Percentiles rank a stretch among this genome's conserved stretches.
These are phyloP conservation scores for Raffaelea albimanens DNA, from an alignment of 2,329 filamentous ascomycete species.

Conservation along the genomic window DNA sequence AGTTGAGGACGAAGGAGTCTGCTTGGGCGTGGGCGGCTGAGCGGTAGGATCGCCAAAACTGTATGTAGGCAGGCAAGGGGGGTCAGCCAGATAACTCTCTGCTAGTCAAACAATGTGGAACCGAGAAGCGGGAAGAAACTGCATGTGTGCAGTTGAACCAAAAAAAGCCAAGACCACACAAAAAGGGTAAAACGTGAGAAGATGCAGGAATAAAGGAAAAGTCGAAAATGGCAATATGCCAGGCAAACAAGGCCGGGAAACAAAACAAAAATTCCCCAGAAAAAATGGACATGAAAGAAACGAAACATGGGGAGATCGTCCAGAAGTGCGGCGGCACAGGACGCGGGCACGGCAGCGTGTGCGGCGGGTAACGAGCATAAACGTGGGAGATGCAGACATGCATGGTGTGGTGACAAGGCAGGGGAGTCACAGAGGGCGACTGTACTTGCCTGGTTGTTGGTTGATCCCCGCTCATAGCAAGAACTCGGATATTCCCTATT, in stretches of 20 bases:
- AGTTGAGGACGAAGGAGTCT: conserved; percentile 42
- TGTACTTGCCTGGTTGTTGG: conserved; percentile 37
- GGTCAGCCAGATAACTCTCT: conserved; percentile 5
- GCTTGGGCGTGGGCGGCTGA: conserved; percentile 49
- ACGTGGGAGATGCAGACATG: neutral
- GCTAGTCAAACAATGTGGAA: conserved; percentile 11
- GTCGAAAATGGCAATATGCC: neutral
- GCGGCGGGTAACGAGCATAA: conserved; percentile 4
- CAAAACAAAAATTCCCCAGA: neutral
- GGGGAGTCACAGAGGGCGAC: conserved; percentile 2
- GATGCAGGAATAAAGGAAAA: neutral
- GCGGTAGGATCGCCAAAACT: conserved; percentile 57
- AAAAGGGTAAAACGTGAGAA: neutral
- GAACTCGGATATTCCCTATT: conserved; percentile 11
- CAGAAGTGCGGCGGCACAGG: conserved; percentile 5
- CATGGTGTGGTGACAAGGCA: conserved; percentile 1
- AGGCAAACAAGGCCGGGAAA: neutral
- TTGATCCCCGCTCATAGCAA: conserved; percentile 58
- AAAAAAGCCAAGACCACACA: no score
- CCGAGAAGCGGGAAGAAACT: conserved; percentile 1
- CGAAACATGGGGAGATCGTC: conserved; percentile 5
- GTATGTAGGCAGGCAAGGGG: conserved; percentile 15
- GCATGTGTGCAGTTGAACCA: no score
- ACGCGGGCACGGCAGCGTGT: conserved; percentile 7
- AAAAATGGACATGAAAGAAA: neutral